Percentiles rank a stretch among this genome's conserved stretches.
These are phyloP conservation scores for Cladophialophora yegresii DNA, from an alignment of 2,329 filamentous ascomycete species.

Conservation along the genomic window DNA sequence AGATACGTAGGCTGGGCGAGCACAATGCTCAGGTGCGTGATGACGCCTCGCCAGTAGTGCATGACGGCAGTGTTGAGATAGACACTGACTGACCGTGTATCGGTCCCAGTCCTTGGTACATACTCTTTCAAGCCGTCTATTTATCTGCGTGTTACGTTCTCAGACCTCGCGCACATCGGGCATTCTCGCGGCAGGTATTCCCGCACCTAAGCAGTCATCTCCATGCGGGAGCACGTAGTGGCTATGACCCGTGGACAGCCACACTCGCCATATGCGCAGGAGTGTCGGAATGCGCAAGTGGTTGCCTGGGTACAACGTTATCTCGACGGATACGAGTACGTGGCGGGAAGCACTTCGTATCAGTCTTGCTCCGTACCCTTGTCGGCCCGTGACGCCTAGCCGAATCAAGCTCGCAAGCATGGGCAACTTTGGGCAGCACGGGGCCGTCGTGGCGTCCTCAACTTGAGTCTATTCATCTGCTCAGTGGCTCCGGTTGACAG, in stretches of 20 bases:
- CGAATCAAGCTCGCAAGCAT: no score
- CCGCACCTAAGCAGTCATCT: neutral
- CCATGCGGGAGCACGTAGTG: no score
- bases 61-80: neutral
- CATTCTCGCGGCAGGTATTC: neutral
- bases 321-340: neutral
- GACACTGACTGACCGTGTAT: neutral
- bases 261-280: neutral
- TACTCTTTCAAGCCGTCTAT: neutral
- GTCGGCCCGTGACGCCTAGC: no score
- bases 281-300: neutral
- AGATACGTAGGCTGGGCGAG: conserved; percentile 15
- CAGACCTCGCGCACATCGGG: neutral
- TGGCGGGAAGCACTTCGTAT: neutral
- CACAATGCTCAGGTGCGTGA: conserved; percentile 13
- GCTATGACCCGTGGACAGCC: neutral
- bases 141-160: neutral
- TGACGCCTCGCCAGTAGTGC: conserved; percentile 17
- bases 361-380: no score
- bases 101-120: neutral
- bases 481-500: no score
- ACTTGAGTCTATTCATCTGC: no score
- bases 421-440: no score
- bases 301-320: neutral
- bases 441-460: no score